phyloP scores from a whole-genome alignment of 331 rosid species.

The Rosa hybrid region DNA sequence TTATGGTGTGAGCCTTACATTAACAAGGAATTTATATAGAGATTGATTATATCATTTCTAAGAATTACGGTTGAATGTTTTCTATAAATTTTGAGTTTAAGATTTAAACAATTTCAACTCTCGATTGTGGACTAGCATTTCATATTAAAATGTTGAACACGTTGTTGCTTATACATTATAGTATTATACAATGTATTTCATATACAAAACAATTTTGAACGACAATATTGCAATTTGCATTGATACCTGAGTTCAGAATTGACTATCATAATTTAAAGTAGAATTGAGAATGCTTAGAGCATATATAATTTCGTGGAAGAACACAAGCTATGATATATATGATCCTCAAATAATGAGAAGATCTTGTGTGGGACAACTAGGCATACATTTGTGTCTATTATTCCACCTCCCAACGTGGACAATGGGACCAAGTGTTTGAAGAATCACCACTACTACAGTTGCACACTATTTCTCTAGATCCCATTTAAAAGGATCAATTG shows the following conservation, averaged over 20 bases:
- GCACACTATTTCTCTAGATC: neutral
- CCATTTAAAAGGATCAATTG: neutral
- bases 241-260: neutral
- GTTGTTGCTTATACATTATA: neutral
- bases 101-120: neutral
- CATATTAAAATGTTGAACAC: neutral
- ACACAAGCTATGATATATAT: neutral
- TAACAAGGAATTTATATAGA: neutral
- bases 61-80: neutral
- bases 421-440: conserved; percentile 46
- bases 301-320: neutral
- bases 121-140: neutral
- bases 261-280: neutral
- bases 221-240: neutral
- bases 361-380: conserved; percentile 50
- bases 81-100: neutral
- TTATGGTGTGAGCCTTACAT: neutral
- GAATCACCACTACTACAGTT: conserved; percentile 23
- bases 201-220: neutral
- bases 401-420: conserved; percentile 49
- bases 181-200: neutral
- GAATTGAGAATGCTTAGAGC: neutral
- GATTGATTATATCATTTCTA: neutral
- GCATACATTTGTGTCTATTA: conserved; percentile 35
- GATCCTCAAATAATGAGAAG: conserved; percentile 19